phyloP scores from a whole-genome alignment of 768 basidiomycete genomes.

The Rhodotorula babjevae region DNA sequence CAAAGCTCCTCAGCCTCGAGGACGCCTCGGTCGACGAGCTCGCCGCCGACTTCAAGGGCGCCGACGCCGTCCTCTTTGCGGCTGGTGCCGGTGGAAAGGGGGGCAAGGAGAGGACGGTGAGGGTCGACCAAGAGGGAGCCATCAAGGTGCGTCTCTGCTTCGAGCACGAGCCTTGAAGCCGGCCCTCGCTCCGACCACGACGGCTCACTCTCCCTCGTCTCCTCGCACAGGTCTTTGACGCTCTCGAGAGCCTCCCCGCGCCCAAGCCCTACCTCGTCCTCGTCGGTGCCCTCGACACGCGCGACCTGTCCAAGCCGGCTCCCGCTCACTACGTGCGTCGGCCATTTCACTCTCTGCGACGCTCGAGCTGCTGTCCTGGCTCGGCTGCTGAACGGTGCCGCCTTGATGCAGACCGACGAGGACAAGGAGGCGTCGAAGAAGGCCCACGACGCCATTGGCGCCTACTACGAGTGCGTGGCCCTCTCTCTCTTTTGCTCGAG shows the following conservation, averaged over 20 bases:
- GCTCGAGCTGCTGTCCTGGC: too few species aligned
- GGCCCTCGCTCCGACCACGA: too few species aligned
- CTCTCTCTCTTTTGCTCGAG: neutral
- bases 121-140: conserved; percentile 61
- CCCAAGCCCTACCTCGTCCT: conserved; percentile 25
- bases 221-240: conserved; percentile 53
- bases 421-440: conserved; percentile 22
- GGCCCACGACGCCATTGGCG: conserved; percentile 27
- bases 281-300: conserved; percentile 33
- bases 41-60: conserved; percentile 50
- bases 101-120: conserved; percentile 52
- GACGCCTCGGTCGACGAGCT: conserved; percentile 54
- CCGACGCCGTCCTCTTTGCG: conserved; percentile 49
- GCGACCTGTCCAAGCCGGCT: conserved; percentile 20
- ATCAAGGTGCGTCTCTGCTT: conserved; percentile 55
- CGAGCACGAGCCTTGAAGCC: too few species aligned
- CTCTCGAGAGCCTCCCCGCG: conserved; percentile 55
- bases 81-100: conserved; percentile 61
- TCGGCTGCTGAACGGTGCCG: neutral
- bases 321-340: conserved; percentile 22
- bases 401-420: conserved; percentile 1
- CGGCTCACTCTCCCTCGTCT: neutral
- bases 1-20: conserved; percentile 59
- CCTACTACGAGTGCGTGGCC: conserved; percentile 33
- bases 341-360: neutral